Evolutionary conservation across 176 grass and related monocot genomes (phyloP).

Genomic region (Zea mays): Zm-B73-REFERENCE-NAM-5.0 NC_050101.1:68089501-68090000

Average conservation of each 20-base stretch:
- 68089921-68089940: too few species aligned
- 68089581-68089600: background rate
- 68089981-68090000: too few species aligned
- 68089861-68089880: too few species aligned
- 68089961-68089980: too few species aligned
- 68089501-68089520: slow-evolving; percentile 2
- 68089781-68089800: slow-evolving; percentile 87
- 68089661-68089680: slow-evolving; percentile 72
- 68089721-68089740: background rate
- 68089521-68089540: background rate
- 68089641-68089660: slow-evolving; percentile 20
- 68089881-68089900: too few species aligned
- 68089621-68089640: background rate
- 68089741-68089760: slow-evolving; percentile 95
- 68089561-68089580: background rate
- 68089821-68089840: too few species aligned
- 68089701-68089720: slow-evolving; percentile 71
- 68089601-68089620: background rate
- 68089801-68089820: slow-evolving; percentile 58
- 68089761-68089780: slow-evolving; percentile 96
- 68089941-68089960: too few species aligned
- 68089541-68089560: background rate
- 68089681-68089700: slow-evolving; percentile 66
- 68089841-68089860: too few species aligned
- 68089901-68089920: too few species aligned